Conservation (phyloP, 225 moss, liverwort and hornwort genomes). For the Rhytidiadelphus loreus region DNA sequence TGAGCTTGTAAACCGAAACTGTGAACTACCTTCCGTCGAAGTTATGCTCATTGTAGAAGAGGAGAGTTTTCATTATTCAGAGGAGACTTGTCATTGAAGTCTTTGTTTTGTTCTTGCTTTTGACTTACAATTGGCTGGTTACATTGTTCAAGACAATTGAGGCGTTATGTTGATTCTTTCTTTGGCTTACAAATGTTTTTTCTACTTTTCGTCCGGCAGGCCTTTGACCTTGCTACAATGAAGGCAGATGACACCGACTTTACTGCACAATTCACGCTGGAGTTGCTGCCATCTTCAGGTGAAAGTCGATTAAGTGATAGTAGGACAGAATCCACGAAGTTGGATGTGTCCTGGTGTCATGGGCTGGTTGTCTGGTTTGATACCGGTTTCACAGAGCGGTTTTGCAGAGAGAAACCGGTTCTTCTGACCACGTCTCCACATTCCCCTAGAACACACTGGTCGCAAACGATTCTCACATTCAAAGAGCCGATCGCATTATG, state of each 20-base stretch:
- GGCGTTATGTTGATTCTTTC: background rate
- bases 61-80: background rate
- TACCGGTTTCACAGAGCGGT: slow-evolving; percentile 67
- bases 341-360: slow-evolving; percentile 47
- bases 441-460: slow-evolving; percentile 73
- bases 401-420: slow-evolving; percentile 71
- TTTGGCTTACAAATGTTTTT: background rate
- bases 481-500: slow-evolving; percentile 61
- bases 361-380: slow-evolving; percentile 95
- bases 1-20: background rate
- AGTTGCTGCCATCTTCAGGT: slow-evolving; percentile 21
- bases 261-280: slow-evolving; percentile 54
- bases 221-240: slow-evolving; percentile 86
- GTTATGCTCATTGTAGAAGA: background rate
- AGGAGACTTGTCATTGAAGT: background rate
- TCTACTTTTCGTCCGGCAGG: slow-evolving; percentile 15
- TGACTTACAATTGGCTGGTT: background rate
- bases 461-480: slow-evolving; percentile 83
- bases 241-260: slow-evolving; percentile 78
- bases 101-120: background rate
- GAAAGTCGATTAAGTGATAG: background rate
- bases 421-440: slow-evolving; percentile 73
- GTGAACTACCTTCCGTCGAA: background rate
- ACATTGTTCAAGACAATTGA: background rate
- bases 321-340: background rate